Evolutionary conservation across 495 filamentous ascomycete species (phyloP).

Genomic region (Penicillium paradoxum): DNA sequence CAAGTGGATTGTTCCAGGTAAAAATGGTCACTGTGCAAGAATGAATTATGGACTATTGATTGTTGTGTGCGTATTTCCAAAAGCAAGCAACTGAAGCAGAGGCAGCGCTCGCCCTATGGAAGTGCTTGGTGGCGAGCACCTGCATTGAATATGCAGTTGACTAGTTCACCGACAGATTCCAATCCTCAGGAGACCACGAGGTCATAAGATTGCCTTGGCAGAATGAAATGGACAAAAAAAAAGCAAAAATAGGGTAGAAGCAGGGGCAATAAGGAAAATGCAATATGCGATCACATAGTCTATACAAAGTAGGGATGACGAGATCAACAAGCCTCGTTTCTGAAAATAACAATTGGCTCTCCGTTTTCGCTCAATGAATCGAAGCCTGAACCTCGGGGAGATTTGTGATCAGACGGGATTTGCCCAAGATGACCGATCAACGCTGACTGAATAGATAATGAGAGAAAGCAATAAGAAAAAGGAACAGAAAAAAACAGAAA

Average conservation of each 20-base stretch:
- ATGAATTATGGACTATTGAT: conserved; percentile 1
- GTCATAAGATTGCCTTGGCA: neutral
- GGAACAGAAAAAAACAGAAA: neutral
- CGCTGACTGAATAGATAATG: neutral
- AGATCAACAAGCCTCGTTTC: neutral
- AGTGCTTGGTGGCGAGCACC: neutral
- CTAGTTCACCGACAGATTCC: neutral
- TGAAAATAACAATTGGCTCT: neutral
- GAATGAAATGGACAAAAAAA: neutral
- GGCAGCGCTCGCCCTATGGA: neutral
- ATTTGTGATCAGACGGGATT: neutral
- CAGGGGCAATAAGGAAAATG: too few species aligned
- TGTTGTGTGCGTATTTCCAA: neutral
- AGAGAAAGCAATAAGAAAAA: neutral
- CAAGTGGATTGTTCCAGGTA: neutral
- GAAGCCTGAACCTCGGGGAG: neutral
- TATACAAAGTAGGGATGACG: neutral
- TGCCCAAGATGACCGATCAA: neutral
- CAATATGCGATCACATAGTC: neutral
- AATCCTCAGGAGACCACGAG: neutral
- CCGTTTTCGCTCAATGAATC: neutral
- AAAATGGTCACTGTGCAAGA: neutral
- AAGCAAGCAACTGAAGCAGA: neutral
- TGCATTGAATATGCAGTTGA: neutral
- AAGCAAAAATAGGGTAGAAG: neutral